A percentile compares a stretch with the other conserved stretches of the same genome.
These are phyloP conservation scores for Pascua guehoae DNA, from an alignment of 1,284 basidiomycete genomes.

Conservation along the genomic window DNA sequence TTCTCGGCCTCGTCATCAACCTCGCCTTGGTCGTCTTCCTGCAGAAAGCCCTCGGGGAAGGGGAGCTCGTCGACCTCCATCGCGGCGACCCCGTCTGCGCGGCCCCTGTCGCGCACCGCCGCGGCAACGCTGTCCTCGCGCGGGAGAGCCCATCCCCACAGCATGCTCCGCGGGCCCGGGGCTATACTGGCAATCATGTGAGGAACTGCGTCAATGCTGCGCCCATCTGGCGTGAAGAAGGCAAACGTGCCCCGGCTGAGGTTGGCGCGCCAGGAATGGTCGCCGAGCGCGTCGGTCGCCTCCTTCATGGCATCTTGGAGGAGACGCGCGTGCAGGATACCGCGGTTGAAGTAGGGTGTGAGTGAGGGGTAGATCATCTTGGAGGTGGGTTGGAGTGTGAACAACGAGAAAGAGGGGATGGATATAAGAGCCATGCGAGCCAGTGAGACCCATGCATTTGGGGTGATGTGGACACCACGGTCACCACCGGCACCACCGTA, in stretches of 20 bases:
- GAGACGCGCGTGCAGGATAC: neutral
- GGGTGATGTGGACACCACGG: no score
- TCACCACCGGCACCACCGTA: no score
- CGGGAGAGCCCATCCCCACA: constrained; percentile 12
- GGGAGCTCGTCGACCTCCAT: neutral
- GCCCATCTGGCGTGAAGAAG: neutral
- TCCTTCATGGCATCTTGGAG: constrained; percentile 3
- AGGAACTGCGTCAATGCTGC: neutral
- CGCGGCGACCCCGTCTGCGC: neutral
- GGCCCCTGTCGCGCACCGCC: neutral
- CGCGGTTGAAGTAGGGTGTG: neutral
- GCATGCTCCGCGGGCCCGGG: constrained; percentile 1
- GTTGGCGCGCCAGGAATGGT: constrained; percentile 1
- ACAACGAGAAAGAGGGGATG: no score
- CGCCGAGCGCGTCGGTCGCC: constrained; percentile 1
- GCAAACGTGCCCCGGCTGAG: neutral
- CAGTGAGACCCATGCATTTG: no score
- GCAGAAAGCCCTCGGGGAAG: constrained; percentile 1
- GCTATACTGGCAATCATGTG: constrained; percentile 6
- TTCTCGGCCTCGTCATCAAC: neutral
- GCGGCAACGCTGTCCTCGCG: neutral
- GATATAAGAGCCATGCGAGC: no score
- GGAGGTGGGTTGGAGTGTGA: no score
- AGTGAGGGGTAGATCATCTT: neutral
- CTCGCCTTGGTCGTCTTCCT: neutral